Percentiles rank a stretch among this genome's conserved stretches.
Evolutionary conservation across 2,329 filamentous ascomycete species (phyloP).

Genomic region (Penicillium expansum): DNA sequence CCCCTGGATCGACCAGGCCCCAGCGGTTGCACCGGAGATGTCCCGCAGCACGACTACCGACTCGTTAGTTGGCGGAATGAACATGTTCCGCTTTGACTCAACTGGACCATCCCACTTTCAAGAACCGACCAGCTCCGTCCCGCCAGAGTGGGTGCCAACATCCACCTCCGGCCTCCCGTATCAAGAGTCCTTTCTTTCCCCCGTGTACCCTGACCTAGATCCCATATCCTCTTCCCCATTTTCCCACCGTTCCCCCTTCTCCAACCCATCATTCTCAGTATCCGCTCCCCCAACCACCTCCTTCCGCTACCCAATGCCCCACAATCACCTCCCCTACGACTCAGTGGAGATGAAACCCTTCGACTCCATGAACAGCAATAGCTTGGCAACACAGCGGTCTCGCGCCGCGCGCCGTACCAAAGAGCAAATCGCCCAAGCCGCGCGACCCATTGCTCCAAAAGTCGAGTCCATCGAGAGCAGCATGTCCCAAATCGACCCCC

Average conservation of each 20-base stretch:
- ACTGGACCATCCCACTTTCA: constrained; percentile 29
- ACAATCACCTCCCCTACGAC: constrained; percentile 38
- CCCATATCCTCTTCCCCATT: constrained; percentile 29
- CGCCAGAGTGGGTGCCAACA: constrained; percentile 25
- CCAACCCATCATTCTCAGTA: constrained; percentile 32
- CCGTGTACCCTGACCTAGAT: constrained; percentile 31
- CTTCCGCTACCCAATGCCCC: constrained; percentile 26
- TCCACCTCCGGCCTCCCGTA: constrained; percentile 17
- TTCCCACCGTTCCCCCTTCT: constrained; percentile 24
- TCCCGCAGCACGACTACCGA: constrained; percentile 47
- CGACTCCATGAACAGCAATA: constrained; percentile 48
- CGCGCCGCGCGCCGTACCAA: constrained; percentile 48
- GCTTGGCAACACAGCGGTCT: constrained; percentile 44
- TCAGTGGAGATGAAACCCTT: constrained; percentile 53
- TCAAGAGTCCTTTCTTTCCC: constrained; percentile 16
- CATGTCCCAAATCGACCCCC: constrained; percentile 35
- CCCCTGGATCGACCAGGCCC: constrained; percentile 26
- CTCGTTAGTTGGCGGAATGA: constrained; percentile 43
- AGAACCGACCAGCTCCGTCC: constrained; percentile 22
- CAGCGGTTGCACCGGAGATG: constrained; percentile 41
- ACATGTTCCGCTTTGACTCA: constrained; percentile 47
- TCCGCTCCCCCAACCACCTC: constrained; percentile 37
- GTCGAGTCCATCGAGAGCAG: constrained; percentile 34
- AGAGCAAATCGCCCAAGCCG: constrained; percentile 49
- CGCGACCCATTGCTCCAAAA: constrained; percentile 53